Percentiles rank a stretch among this genome's conserved stretches.
These are phyloP conservation scores for Pythium vanterpoolii DNA, from an alignment of 352 stramenopile genomes.

Conservation along the genomic window DNA sequence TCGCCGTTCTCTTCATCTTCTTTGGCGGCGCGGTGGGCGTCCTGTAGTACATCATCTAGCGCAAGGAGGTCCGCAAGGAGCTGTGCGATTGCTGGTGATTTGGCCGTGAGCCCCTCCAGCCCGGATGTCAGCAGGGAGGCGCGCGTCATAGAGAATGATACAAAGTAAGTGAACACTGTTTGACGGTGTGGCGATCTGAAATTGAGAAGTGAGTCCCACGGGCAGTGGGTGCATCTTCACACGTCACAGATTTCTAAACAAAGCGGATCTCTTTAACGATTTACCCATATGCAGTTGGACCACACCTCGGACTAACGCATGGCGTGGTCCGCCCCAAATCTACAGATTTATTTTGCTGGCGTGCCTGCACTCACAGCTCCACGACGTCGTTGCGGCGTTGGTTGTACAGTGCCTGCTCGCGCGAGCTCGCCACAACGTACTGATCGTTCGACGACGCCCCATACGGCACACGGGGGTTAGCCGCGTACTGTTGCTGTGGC, in stretches of 20 bases:
- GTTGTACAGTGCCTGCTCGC: slow-evolving; percentile 26
- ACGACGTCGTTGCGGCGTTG: slow-evolving; percentile 29
- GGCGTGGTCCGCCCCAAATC: not conserved
- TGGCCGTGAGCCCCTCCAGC: slow-evolving; percentile 8
- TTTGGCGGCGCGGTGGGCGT: slow-evolving; percentile 27
- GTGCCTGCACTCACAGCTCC: slow-evolving; percentile 14
- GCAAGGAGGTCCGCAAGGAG: slow-evolving; percentile 22
- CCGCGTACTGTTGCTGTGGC: slow-evolving; percentile 11
- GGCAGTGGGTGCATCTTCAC: not conserved
- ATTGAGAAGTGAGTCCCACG: not conserved
- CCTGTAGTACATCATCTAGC: slow-evolving; percentile 30
- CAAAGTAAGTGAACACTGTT: not conserved
- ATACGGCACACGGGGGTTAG: slow-evolving; percentile 13
- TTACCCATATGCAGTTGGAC: not conserved
- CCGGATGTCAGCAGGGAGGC: slow-evolving; percentile 8
- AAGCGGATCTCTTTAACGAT: not conserved
- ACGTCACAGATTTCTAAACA: slow-evolving; percentile 6
- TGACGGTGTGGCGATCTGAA: not conserved
- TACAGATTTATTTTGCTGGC: not conserved
- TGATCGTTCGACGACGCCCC: slow-evolving; percentile 12
- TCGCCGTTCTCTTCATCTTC: slow-evolving; percentile 33
- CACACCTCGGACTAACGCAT: no score
- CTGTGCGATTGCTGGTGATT: slow-evolving; percentile 3
- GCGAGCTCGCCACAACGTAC: slow-evolving; percentile 18
- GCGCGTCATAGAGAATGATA: not conserved